phyloP scores from a whole-genome alignment of 2,329 filamentous ascomycete genomes.

The Blastomyces emzantsi region DNA sequence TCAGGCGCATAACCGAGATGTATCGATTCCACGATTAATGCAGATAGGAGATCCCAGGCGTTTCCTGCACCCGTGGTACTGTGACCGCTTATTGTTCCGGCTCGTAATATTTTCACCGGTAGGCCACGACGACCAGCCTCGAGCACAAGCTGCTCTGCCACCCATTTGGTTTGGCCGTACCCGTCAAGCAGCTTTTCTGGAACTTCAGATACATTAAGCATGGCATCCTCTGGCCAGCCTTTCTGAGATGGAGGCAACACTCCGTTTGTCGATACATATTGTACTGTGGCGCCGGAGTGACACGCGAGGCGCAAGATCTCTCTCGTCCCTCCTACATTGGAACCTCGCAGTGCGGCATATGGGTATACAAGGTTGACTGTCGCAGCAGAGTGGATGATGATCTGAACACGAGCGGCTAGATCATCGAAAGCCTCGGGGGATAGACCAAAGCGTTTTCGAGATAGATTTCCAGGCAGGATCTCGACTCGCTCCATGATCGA shows the following conservation, averaged over 20 bases:
- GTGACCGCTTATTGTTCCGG: constrained; percentile 71
- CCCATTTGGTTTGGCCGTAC: constrained; percentile 75
- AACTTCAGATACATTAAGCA: constrained; percentile 59
- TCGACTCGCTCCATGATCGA: constrained; percentile 69
- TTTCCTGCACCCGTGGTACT: constrained; percentile 67
- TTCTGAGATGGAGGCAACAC: constrained; percentile 61
- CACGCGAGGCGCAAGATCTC: constrained; percentile 65
- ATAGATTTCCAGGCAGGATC: constrained; percentile 63
- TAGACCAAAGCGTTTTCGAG: constrained; percentile 59
- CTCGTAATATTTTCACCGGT: constrained; percentile 61
- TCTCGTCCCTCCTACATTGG: constrained; percentile 70
- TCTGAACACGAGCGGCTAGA: constrained; percentile 56
- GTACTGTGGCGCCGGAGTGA: constrained; percentile 59
- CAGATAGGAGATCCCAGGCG: constrained; percentile 67
- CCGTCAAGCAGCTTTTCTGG: constrained; percentile 61
- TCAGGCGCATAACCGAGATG: constrained; percentile 61
- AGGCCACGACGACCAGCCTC: constrained; percentile 61
- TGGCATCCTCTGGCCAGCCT: constrained; percentile 62
- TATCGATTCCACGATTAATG: constrained; percentile 66
- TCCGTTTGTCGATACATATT: constrained; percentile 73
- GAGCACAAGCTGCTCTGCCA: constrained; percentile 63
- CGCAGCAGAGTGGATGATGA: constrained; percentile 68
- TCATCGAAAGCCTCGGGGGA: constrained; percentile 56
- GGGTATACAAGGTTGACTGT: constrained; percentile 76
- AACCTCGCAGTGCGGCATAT: constrained; percentile 62